Evolutionary conservation across 1,139 yeast species (phyloP).

Genomic region (Geotrichum siamense): DNA sequence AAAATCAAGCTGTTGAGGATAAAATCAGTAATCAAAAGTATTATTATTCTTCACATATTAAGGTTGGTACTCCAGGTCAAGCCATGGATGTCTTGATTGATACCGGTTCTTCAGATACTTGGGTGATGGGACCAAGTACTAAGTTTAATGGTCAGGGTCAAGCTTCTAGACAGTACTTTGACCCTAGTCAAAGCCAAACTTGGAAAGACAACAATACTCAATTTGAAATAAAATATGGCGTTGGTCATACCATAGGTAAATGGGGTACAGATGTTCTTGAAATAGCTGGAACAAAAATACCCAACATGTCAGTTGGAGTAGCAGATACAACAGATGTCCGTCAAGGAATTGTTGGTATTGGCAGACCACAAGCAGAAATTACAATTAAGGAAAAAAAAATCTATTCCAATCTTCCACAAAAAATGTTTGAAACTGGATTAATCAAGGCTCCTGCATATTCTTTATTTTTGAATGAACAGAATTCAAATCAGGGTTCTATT

Average conservation of each 20-base stretch:
- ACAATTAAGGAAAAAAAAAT: constrained; percentile 25
- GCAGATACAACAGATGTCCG: constrained; percentile 41
- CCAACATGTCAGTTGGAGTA: constrained; percentile 43
- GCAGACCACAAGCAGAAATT: constrained; percentile 39
- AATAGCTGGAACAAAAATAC: constrained; percentile 39
- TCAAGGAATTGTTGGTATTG: constrained; percentile 50
- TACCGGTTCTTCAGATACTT: constrained; percentile 40
- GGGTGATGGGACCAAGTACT: constrained; percentile 28
- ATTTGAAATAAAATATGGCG: constrained; percentile 52
- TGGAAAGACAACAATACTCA: constrained; percentile 42
- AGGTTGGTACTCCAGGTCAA: constrained; percentile 36
- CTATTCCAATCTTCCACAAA: constrained; percentile 38
- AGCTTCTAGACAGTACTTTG: constrained; percentile 36
- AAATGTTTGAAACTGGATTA: constrained; percentile 38
- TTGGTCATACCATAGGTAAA: constrained; percentile 51
- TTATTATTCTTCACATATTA: constrained; percentile 33
- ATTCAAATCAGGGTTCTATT: constrained; percentile 36
- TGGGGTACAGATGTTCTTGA: constrained; percentile 48
- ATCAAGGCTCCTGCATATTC: constrained; percentile 41
- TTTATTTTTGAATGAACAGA: constrained; percentile 27
- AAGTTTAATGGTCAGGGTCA: constrained; percentile 21
- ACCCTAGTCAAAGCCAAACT: constrained; percentile 41
- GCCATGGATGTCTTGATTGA: constrained; percentile 35
- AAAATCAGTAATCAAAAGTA: constrained; percentile 32
- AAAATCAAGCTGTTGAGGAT: constrained; percentile 26